Base-by-base conservation (phyloP, 768 basidiomycete genomes). In the Cubamyces sp. region DNA sequence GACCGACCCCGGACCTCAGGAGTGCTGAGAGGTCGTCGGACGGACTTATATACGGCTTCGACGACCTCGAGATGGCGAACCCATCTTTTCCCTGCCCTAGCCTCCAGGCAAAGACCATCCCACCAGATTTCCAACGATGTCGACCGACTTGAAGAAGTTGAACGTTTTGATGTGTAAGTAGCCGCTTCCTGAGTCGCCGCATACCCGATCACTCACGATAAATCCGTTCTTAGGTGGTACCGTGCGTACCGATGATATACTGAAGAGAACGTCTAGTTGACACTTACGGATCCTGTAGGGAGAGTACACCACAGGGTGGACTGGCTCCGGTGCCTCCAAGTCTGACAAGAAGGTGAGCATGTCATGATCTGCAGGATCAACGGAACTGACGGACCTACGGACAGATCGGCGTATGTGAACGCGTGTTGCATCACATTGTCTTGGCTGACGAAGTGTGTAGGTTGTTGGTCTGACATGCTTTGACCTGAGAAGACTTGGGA, bases 241-340 rank as follows among this genome's bases (percentile, higher is more conserved):
- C 53, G 78, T 79, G 66, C 56, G 79, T 71, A 21, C n/a, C 15
- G 42, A 1, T 4, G 23, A 0, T n/a, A 16, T n/a, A 26, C 25
- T 14, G 37, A 6, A 1, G 40, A 23, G 7, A 16, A 5, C 23
- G 1, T 11, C 28, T 5, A 15, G 16, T 12, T 16, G 19, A 23
- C 46, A 41, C 34, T 18, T 18, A 3, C 26, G n/a, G 30, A 28
- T 41, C 19, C 40, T 25, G 3, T 55, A 84, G 86, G 91, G 92
- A 45, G 92, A 96, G 79, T 96, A 96, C 73, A 96, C 94, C 64
- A 96, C 94, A 54, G 94, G 95, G 73, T 96, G 92, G 91, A 94
- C 92, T 11, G 87, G 86, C 14, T 85, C 90, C 40, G 94, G 94
- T n/a, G 92, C 91, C 45, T 96, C 94, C 16, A 92, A 88, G 71